Conservation (phyloP, 495 filamentous ascomycete species). For the Thermochaetoides thermophila region DNA sequence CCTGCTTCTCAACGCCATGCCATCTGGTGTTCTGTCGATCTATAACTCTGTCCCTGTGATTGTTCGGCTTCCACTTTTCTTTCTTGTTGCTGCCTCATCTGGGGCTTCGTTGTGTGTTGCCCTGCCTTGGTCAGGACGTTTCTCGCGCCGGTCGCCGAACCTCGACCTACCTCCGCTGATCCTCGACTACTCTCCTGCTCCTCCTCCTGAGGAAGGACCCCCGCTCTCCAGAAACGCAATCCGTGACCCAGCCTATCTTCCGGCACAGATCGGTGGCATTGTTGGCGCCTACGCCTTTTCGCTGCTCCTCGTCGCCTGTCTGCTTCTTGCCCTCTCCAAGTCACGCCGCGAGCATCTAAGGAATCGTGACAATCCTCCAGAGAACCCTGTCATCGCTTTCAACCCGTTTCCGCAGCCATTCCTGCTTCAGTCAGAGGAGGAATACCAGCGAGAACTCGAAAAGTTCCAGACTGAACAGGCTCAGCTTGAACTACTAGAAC, state of each 20-base stretch:
- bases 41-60: background rate
- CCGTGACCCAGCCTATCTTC: constrained; percentile 46
- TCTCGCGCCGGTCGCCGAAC: constrained; percentile 24
- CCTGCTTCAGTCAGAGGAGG: constrained; percentile 23
- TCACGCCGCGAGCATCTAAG: constrained; percentile 25
- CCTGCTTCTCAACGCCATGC: constrained; percentile 20
- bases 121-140: constrained; percentile 12
- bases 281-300: constrained; percentile 65
- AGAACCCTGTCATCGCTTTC: constrained; percentile 8
- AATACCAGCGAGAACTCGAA: constrained; percentile 12
- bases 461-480: constrained; percentile 1
- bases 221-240: constrained; percentile 38
- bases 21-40: constrained; percentile 6
- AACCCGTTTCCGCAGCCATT: constrained; percentile 18
- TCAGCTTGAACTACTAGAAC: background rate
- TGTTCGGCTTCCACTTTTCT: constrained; percentile 7
- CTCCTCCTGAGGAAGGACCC: constrained; percentile 42
- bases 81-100: constrained; percentile 19
- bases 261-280: constrained; percentile 63
- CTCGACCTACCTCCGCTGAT: constrained; percentile 42
- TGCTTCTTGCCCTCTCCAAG: constrained; percentile 41
- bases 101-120: constrained; percentile 20
- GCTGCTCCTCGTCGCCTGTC: constrained; percentile 48
- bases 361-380: constrained; percentile 14
- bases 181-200: constrained; percentile 42